Evolutionary conservation across 495 filamentous ascomycete species (phyloP).

Genomic region (Usnea hakonensis): DNA sequence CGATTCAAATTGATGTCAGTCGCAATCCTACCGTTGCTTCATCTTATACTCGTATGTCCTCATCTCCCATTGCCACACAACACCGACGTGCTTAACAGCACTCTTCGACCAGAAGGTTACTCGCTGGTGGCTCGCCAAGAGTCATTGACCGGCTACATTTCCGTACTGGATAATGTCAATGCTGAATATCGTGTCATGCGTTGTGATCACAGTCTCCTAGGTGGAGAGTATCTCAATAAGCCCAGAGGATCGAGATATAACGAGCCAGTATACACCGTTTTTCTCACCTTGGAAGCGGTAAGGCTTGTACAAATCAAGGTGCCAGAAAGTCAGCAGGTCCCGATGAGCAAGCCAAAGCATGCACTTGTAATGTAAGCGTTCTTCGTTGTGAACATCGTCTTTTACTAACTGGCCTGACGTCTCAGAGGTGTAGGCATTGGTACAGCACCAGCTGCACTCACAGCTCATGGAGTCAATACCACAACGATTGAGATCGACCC

Average conservation of each 20-base stretch:
- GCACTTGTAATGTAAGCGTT: constrained; percentile 69
- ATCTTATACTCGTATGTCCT: constrained; percentile 61
- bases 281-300: constrained; percentile 87
- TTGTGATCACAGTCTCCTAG: constrained; percentile 88
- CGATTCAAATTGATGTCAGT: constrained; percentile 1
- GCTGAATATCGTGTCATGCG: constrained; percentile 74
- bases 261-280: constrained; percentile 89
- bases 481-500: constrained; percentile 94
- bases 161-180: constrained; percentile 67
- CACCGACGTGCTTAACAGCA: constrained; percentile 52
- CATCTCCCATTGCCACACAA: constrained; percentile 52
- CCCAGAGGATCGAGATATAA: constrained; percentile 39
- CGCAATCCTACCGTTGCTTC: constrained; percentile 49
- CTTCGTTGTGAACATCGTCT: neutral
- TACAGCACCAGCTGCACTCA: constrained; percentile 77
- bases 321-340: constrained; percentile 22
- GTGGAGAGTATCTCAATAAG: constrained; percentile 77
- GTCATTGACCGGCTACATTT: constrained; percentile 84
- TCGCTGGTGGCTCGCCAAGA: constrained; percentile 70
- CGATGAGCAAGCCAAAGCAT: constrained; percentile 55
- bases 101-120: constrained; percentile 43
- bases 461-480: constrained; percentile 80
- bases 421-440: constrained; percentile 82
- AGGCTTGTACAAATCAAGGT: constrained; percentile 58
- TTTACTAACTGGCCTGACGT: constrained; percentile 19